A percentile compares a stretch with the other conserved stretches of the same genome.
phyloP scores from a whole-genome alignment of 139 green algal genomes.

The Astrephomene gubernaculifera region DNA sequence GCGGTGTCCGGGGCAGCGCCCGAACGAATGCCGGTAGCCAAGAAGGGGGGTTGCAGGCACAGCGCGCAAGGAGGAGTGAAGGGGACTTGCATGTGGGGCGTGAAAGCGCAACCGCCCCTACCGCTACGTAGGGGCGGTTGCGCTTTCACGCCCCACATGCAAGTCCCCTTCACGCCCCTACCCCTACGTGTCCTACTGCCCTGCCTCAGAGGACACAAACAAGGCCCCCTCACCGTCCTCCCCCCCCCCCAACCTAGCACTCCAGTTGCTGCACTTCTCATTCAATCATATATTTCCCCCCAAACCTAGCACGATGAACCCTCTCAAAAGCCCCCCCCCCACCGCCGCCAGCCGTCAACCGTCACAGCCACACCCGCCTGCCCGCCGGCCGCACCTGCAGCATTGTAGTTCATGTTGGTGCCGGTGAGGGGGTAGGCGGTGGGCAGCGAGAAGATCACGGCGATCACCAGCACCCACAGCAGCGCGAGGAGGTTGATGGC shows the following conservation, averaged over 20 bases:
- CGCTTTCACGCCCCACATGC: too few species aligned
- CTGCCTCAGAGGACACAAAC: too few species aligned
- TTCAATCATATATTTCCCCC: not conserved
- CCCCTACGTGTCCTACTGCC: too few species aligned
- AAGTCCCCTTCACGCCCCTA: too few species aligned
- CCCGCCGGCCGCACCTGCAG: not conserved
- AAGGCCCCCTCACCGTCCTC: too few species aligned
- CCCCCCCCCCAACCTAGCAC: too few species aligned
- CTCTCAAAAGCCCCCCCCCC: not conserved
- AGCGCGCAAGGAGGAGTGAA: too few species aligned
- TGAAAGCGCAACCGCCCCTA: too few species aligned
- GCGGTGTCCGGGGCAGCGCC: not conserved
- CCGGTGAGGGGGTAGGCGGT: not conserved
- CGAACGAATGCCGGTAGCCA: not conserved
- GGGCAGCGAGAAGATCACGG: slow-evolving; percentile 34
- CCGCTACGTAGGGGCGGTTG: too few species aligned
- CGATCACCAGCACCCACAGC: not conserved
- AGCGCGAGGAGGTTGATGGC: not conserved
- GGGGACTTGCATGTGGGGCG: too few species aligned
- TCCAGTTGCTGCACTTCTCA: not conserved
- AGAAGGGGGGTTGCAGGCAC: not conserved
- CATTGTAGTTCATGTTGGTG: slow-evolving; percentile 36
- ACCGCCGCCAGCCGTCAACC: not conserved
- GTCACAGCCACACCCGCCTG: not conserved
- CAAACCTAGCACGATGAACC: too few species aligned